These are phyloP conservation scores for Coffea canephora DNA, from an alignment of 257 asterid genomes.

Conservation along the genomic window DNA sequence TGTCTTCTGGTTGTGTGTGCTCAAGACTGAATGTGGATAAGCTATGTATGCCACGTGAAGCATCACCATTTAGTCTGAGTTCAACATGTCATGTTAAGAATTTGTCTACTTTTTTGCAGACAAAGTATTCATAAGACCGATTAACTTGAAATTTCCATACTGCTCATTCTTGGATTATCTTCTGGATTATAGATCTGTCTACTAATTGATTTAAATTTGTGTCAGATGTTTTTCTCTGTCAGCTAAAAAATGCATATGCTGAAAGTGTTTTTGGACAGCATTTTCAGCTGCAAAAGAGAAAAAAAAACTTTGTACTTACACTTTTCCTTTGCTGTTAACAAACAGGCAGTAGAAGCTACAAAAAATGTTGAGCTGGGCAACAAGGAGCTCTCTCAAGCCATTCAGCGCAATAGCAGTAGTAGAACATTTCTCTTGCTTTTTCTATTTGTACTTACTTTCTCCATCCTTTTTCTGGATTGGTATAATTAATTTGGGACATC, in stretches of 20 bases:
- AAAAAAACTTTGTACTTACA: not conserved
- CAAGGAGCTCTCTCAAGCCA: constrained; percentile 80
- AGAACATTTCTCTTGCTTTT: constrained; percentile 88
- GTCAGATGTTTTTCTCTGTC: too few relatives aligned
- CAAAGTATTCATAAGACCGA: not conserved
- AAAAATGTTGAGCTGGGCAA: constrained; percentile 85
- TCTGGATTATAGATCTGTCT: not conserved
- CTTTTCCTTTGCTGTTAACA: constrained; percentile 9
- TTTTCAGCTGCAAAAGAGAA: not conserved
- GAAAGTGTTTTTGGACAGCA: not conserved
- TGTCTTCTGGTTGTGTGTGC: not conserved
- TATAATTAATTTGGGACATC: constrained; percentile 39
- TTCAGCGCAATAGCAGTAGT: constrained; percentile 82
- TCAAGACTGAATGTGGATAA: not conserved
- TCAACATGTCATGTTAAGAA: not conserved
- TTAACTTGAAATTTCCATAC: not conserved
- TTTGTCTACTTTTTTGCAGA: not conserved
- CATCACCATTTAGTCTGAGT: not conserved
- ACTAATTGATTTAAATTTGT: not conserved
- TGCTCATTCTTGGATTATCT: not conserved
- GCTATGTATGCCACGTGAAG: not conserved
- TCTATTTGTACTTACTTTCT: constrained; percentile 68
- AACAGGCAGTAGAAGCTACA: constrained; percentile 91
- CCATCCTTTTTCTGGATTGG: constrained; percentile 90
- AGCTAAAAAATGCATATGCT: not conserved